These are phyloP conservation scores for Ammopiptanthus mongolicus DNA, from an alignment of 306 rosid species.

Conservation along the genomic window DNA sequence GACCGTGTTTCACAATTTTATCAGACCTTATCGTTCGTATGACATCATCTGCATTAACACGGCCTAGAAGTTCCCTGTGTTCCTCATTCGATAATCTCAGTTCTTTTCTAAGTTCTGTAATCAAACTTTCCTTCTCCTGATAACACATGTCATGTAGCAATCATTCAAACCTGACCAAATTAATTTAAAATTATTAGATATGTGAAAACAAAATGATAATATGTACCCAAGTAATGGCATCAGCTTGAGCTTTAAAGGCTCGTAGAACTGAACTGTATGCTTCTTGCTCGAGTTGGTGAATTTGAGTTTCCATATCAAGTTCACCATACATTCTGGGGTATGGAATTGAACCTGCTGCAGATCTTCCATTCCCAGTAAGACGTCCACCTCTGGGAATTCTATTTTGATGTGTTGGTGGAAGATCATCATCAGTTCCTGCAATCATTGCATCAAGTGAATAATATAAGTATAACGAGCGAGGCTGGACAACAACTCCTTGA, in stretches of 20 bases:
- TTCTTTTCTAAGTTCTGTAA: slow-evolving; percentile 90
- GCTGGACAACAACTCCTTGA: slow-evolving; percentile 7
- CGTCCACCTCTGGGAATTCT: slow-evolving; percentile 78
- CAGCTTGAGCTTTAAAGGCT: slow-evolving; percentile 99
- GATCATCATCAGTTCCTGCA: slow-evolving; percentile 92
- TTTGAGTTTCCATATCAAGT: slow-evolving; percentile 81
- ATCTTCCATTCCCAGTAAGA: slow-evolving; percentile 78
- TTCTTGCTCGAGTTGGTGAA: slow-evolving; percentile 94
- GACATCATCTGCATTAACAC: slow-evolving; percentile 86
- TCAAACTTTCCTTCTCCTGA: slow-evolving; percentile 92
- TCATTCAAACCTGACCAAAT: slow-evolving; percentile 53
- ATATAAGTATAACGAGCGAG: neutral
- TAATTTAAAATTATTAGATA: slow-evolving; percentile 27
- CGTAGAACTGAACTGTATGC: slow-evolving; percentile 91
- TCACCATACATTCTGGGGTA: slow-evolving; percentile 75
- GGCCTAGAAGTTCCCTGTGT: slow-evolving; percentile 87
- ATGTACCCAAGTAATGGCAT: slow-evolving; percentile 95
- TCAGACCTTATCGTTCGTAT: slow-evolving; percentile 76
- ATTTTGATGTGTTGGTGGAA: slow-evolving; percentile 79
- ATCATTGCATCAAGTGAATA: slow-evolving; percentile 3
- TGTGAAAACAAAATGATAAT: slow-evolving; percentile 31
- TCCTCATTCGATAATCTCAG: slow-evolving; percentile 91
- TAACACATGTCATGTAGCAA: slow-evolving; percentile 39
- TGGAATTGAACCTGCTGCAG: slow-evolving; percentile 62
- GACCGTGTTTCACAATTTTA: slow-evolving; percentile 18